Base-by-base conservation (phyloP, 1,284 basidiomycete species). In the Trichosporon coremiiforme region DNA sequence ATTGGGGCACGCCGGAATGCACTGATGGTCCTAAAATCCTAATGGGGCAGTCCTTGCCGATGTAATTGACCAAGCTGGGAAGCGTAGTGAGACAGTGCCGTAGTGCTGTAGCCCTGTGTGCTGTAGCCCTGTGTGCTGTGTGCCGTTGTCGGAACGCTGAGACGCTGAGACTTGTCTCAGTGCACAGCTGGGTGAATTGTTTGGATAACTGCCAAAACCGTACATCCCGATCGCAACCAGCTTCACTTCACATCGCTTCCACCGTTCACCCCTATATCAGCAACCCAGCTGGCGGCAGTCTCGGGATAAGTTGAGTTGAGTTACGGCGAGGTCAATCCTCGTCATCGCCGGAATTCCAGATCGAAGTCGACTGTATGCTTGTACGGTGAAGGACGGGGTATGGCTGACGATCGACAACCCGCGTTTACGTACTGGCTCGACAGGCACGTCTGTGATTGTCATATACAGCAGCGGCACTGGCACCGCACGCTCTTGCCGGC, bases 281-380 rank as follows among this genome's bases (percentile, higher is more conserved):
- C 8, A 38, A 38, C 36, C 36, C 36, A 38, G 10, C 36, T 12
- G 5, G 10, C 36, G 36, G 36, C 8, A 38, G 36, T 38, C 36
- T 38, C 8, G 10, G 36, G 36, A 38, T 2, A 8, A 33, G 33
- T 33, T 20, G n/a, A 47, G n/a, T 47, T n/a, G 45, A 10, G 47
- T 9, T 20, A 53, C 47, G 47, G 47, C 22, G 47, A 53, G 47
- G 47, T 53, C n/a, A 53, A 8, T n/a, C 47, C 15, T 15, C 47
- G 47, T 53, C 47, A 53, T 53, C 47, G 20, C n/a, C 47, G 6
- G n/a, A 22, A 53, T 53, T 53, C 47, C 47, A 53, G 47, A 53
- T 53, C 47, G 5, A 53, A 8, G 3, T n/a, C 15, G 8, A 17
- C 47, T 15, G 17, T 22, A 53, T 20, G 47, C 47, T 53, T 53